Evolutionary conservation across 345 rosid genomes (phyloP).

Genomic region (Leavenworthia alabamica): DNA sequence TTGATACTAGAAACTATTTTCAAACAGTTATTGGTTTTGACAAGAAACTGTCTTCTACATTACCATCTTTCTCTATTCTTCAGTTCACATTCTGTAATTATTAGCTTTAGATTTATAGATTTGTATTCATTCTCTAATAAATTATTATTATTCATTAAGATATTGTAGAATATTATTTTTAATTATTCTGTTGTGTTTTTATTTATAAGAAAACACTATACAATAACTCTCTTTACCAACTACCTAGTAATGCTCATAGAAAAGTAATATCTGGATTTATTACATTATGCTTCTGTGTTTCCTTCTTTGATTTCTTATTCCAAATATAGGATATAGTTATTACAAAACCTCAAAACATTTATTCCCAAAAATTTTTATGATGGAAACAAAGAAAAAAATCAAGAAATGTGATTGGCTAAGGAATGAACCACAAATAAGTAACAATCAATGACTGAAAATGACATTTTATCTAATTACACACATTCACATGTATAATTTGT

Average conservation of each 20-base stretch:
- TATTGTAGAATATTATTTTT: not conserved
- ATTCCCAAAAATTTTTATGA: not conserved
- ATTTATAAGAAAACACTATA: not conserved
- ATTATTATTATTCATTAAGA: not conserved
- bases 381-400: not conserved
- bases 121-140: not conserved
- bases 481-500: not conserved
- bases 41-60: not conserved
- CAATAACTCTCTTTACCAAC: not conserved
- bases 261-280: conserved; percentile 1
- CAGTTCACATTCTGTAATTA: conserved; percentile 7
- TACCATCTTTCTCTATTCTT: not conserved
- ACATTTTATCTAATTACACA: not conserved
- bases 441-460: not conserved
- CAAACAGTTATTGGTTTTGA: conserved; percentile 16
- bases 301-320: not conserved
- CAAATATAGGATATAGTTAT: not conserved
- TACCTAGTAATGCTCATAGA: not conserved
- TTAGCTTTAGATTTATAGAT: not conserved
- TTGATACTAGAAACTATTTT: not conserved
- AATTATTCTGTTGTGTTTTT: not conserved
- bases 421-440: conserved; percentile 11
- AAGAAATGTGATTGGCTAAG: conserved; percentile 3
- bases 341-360: conserved; percentile 1
- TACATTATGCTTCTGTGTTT: not conserved